phyloP scores from a whole-genome alignment of 768 basidiomycete genomes.

The Amanita pseudoporphyria region DNA sequence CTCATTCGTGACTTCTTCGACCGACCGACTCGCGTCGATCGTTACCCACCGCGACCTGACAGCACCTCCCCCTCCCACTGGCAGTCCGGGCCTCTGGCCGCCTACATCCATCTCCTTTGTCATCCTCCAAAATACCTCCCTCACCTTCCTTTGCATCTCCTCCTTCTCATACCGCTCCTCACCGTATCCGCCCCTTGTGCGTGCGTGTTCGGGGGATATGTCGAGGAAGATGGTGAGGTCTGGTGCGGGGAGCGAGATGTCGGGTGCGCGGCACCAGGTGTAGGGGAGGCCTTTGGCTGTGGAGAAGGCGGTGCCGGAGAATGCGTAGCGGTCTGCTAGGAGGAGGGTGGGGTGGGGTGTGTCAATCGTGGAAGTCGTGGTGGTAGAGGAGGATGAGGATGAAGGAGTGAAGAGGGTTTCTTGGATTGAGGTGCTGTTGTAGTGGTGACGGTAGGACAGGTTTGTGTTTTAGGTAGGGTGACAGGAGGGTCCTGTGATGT shows the following conservation, averaged over 20 bases:
- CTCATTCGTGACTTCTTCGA: slow-evolving; percentile 2
- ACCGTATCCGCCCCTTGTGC: slow-evolving; percentile 70
- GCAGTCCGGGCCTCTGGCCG: too few species aligned
- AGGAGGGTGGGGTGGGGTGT: slow-evolving; percentile 41
- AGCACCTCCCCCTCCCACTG: background rate
- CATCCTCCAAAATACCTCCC: slow-evolving; percentile 48
- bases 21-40: background rate
- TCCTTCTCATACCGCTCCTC: slow-evolving; percentile 81
- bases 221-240: slow-evolving; percentile 87
- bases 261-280: slow-evolving; percentile 81
- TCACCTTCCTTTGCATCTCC: slow-evolving; percentile 62
- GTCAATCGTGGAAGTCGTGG: slow-evolving; percentile 28
- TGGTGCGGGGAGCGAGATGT: slow-evolving; percentile 80
- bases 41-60: slow-evolving; percentile 7
- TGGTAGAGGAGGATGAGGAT: too few species aligned
- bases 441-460: too few species aligned
- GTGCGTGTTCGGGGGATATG: slow-evolving; percentile 61
- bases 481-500: background rate
- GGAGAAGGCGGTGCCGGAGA: slow-evolving; percentile 92
- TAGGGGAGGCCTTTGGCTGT: slow-evolving; percentile 59
- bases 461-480: background rate
- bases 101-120: slow-evolving; percentile 33
- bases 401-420: slow-evolving; percentile 28
- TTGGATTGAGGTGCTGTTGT: slow-evolving; percentile 40
- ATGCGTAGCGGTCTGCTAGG: slow-evolving; percentile 91